Evolutionary conservation across 2,329 filamentous ascomycete species (phyloP), one percentile per base, ranked within the genome.

Genomic region (Fusarium papillatum): DNA sequence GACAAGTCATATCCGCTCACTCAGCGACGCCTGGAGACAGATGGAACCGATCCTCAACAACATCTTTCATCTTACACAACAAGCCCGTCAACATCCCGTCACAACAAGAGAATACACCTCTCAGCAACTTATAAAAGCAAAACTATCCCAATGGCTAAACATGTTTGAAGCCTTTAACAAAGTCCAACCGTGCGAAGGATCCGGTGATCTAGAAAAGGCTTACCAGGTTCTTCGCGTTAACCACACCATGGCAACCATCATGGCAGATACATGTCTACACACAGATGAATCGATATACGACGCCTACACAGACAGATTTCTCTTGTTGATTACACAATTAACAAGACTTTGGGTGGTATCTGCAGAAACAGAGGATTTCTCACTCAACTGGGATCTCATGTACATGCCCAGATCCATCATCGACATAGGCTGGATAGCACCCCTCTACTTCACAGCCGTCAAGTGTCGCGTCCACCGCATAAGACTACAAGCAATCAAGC

Each of bases 401-500:
- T 79, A 82, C 41, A 83, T 84, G 76, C 78, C 81, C n/a, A 71
- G 76, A 11, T 82, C 83, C 3, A 82, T 85, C 17, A 74, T 81
- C 7, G 87, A 89, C 68, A 80, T 87, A 13, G 87, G 87, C 11
- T 86, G 85, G 79, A 82, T 88, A 13, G 81, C 86, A 9, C 83
- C 86, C 0, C 80, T 89, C 4, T 88, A 88, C 70, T 89, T 83
- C 70, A 76, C 83, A 3, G 87, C 86, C 0, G 66, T 86, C 5
- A 89, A 89, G 70, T 90, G 88, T 50, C 86, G 88, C 0, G 78
- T 84, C 3, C 84, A 82, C 48, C 77, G 78, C 6, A 77, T 89
- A 11, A 83, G 88, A 41, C 70, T 81, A 0, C 84, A 86, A 41
- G 86, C 86, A 0, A 73, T 85, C 2, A 74, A 69, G 4, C 69